Evolutionary conservation across 1,139 yeast genomes (phyloP).

Genomic region (Yueomyces sp.): DNA sequence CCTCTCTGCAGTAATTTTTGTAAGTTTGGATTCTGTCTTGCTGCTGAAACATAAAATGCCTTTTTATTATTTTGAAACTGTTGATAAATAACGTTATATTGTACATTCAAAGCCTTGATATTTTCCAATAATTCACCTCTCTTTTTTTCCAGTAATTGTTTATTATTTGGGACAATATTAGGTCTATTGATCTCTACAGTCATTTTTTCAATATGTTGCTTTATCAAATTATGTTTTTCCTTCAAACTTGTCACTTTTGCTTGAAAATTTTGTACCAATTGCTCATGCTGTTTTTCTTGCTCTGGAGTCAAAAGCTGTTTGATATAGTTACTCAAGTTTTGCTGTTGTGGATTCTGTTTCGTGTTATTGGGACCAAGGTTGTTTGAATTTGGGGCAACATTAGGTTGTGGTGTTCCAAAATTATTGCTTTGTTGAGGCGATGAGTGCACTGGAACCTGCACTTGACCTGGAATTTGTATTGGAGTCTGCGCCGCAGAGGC

Average conservation of each 20-base stretch:
- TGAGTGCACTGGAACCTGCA: neutral
- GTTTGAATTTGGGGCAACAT: slow-evolving; percentile 1
- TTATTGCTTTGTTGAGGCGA: neutral
- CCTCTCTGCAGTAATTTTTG: slow-evolving; percentile 20
- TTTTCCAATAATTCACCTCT: slow-evolving; percentile 17
- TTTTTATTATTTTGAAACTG: slow-evolving; percentile 21
- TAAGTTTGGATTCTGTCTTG: slow-evolving; percentile 21
- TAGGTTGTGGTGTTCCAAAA: slow-evolving; percentile 1
- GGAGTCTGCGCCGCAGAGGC: neutral
- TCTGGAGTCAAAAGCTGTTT: slow-evolving; percentile 21
- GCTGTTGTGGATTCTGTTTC: slow-evolving; percentile 3
- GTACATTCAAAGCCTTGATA: slow-evolving; percentile 14
- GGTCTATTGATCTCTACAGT: slow-evolving; percentile 20
- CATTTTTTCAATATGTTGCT: slow-evolving; percentile 20
- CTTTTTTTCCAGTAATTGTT: slow-evolving; percentile 14
- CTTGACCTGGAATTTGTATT: neutral
- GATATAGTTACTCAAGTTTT: slow-evolving; percentile 12
- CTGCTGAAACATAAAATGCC: slow-evolving; percentile 24
- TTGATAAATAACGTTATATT: slow-evolving; percentile 16
- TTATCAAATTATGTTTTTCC: slow-evolving; percentile 20
- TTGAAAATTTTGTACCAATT: slow-evolving; percentile 23
- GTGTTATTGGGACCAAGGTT: neutral
- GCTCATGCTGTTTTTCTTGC: slow-evolving; percentile 22
- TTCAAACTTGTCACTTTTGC: slow-evolving; percentile 19
- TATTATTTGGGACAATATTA: slow-evolving; percentile 9